A percentile compares a stretch with the other conserved stretches of the same genome.
phyloP scores from a whole-genome alignment of 2,329 filamentous ascomycete genomes.

The Cordyceps tenuipes region DNA sequence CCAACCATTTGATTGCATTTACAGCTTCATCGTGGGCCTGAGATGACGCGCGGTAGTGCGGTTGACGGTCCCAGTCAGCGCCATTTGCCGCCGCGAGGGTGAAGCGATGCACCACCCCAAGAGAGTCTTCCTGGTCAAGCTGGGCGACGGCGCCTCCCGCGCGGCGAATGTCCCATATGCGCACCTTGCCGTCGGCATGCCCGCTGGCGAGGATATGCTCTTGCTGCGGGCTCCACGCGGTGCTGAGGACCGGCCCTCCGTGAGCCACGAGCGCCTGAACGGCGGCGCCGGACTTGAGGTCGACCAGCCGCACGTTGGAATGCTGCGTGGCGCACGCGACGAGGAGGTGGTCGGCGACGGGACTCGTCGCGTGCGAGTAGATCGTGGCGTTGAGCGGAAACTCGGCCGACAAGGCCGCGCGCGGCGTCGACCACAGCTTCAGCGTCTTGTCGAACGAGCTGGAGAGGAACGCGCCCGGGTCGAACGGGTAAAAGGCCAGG shows the following conservation, averaged over 20 bases:
- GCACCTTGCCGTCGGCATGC: conserved; percentile 73
- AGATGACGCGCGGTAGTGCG: conserved; percentile 40
- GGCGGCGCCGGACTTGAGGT: conserved; percentile 69
- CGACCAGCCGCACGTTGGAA: conserved; percentile 74
- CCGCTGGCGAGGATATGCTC: conserved; percentile 77
- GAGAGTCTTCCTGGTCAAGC: conserved; percentile 75
- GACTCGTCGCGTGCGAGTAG: conserved; percentile 71
- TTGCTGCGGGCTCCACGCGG: conserved; percentile 73
- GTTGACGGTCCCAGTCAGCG: conserved; percentile 21
- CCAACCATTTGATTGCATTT: conserved; percentile 78
- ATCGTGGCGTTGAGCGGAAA: conserved; percentile 62
- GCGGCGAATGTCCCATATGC: conserved; percentile 81
- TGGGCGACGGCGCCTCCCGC: conserved; percentile 68
- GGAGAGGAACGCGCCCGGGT: conserved; percentile 65
- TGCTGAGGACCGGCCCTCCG: conserved; percentile 56
- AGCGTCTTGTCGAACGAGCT: conserved; percentile 71
- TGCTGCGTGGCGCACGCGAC: conserved; percentile 86
- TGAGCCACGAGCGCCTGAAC: conserved; percentile 65
- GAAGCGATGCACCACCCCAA: conserved; percentile 50
- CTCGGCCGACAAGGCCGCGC: conserved; percentile 50
- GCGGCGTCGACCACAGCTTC: conserved; percentile 64
- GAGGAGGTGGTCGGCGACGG: conserved; percentile 62
- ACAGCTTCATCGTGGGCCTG: conserved; percentile 73
- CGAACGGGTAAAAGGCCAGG: conserved; percentile 70
- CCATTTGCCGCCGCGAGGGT: conserved; percentile 25